These are phyloP conservation scores for Manihot esculenta DNA, from an alignment of 441 rosid species.

Conservation along the genomic window DNA sequence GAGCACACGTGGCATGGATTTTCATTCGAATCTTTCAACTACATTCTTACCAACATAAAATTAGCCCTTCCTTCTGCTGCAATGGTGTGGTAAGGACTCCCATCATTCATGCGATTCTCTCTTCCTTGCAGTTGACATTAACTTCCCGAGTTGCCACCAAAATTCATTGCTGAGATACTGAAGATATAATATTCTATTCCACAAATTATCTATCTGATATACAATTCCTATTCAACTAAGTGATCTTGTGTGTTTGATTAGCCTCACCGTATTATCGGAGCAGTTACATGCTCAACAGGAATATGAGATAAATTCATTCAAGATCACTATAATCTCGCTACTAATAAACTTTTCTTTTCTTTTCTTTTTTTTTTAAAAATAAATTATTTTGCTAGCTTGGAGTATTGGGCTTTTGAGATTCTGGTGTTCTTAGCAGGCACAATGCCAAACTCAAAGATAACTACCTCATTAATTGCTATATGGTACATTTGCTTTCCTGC, in stretches of 20 bases:
- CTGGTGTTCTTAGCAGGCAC: conserved; percentile 67
- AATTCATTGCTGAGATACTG: too few species aligned
- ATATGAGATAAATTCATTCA: not conserved
- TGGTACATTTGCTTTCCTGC: conserved; percentile 36
- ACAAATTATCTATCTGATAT: not conserved
- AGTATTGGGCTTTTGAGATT: conserved; percentile 72
- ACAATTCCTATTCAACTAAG: not conserved
- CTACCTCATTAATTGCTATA: conserved; percentile 63
- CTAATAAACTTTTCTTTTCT: not conserved
- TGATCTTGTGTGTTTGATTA: not conserved
- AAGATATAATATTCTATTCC: not conserved
- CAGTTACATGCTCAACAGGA: not conserved
- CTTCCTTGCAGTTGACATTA: not conserved
- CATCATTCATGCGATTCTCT: not conserved
- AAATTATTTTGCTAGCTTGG: conserved; percentile 43
- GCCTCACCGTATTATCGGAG: not conserved
- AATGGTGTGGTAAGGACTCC: conserved; percentile 67
- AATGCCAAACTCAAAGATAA: conserved; percentile 53
- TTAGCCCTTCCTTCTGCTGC: conserved; percentile 72
- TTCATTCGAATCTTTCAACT: conserved; percentile 40
- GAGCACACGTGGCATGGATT: conserved; percentile 65
- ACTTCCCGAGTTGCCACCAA: too few species aligned
- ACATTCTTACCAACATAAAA: conserved; percentile 32
- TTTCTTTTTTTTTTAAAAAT: too few species aligned
- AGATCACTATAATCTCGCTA: not conserved